phyloP scores from a whole-genome alignment of 768 basidiomycete species.

The Serendipita sp. region DNA sequence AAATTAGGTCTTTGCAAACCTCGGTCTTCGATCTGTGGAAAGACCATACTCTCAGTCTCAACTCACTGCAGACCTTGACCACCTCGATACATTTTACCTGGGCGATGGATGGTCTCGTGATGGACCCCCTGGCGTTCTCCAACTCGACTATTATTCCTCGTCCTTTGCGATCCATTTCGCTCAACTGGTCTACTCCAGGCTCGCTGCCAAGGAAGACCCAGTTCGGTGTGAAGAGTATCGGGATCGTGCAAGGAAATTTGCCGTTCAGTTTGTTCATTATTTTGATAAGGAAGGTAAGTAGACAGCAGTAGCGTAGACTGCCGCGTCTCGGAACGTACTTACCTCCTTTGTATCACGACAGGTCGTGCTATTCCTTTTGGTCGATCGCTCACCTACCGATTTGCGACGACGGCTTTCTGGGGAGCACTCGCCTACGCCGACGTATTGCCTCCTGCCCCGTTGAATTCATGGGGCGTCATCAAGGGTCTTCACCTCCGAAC shows the following conservation, averaged over 20 bases:
- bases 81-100: conserved; percentile 67
- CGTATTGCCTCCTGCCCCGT: conserved; percentile 47
- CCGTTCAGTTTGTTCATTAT: conserved; percentile 56
- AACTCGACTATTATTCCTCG: conserved; percentile 64
- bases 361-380: conserved; percentile 65
- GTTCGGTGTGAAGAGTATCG: conserved; percentile 48
- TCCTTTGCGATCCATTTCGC: conserved; percentile 68
- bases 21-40: conserved; percentile 47
- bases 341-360: conserved; percentile 14
- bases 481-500: conserved; percentile 62
- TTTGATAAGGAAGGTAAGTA: conserved; percentile 54
- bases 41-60: conserved; percentile 39
- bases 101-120: conserved; percentile 63
- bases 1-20: conserved; percentile 52
- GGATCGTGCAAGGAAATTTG: conserved; percentile 44
- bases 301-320: not conserved
- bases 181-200: conserved; percentile 53
- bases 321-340: not conserved
- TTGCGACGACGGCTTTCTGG: conserved; percentile 73
- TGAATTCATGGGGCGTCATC: conserved; percentile 51
- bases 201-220: conserved; percentile 46
- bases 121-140: conserved; percentile 61
- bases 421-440: conserved; percentile 58
- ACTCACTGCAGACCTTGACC: conserved; percentile 57
- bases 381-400: conserved; percentile 57